phyloP scores from a whole-genome alignment of 2,329 filamentous ascomycete species.

The Colletotrichum sp. region DNA sequence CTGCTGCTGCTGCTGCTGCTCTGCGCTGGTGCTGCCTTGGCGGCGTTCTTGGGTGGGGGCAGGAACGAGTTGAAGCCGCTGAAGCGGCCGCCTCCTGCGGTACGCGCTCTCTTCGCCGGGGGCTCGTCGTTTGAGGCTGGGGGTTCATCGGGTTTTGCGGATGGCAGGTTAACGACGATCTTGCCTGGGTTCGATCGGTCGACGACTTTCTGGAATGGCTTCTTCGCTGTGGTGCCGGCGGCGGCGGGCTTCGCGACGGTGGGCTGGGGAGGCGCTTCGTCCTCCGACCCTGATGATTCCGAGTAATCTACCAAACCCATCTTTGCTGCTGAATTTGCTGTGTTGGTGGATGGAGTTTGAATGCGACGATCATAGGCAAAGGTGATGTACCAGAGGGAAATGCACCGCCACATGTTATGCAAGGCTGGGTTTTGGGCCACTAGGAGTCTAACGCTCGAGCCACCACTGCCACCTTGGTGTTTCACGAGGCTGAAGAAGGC shows the following conservation, averaged over 20 bases:
- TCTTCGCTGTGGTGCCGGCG: conserved; percentile 42
- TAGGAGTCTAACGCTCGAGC: neutral
- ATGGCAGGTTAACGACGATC: conserved; percentile 80
- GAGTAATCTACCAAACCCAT: conserved; percentile 88
- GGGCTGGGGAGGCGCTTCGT: conserved; percentile 32
- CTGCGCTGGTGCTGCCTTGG: conserved; percentile 36
- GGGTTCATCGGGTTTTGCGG: conserved; percentile 40
- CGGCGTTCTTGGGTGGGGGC: conserved; percentile 76
- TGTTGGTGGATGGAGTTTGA: neutral
- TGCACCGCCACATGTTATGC: conserved; percentile 7
- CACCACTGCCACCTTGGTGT: conserved; percentile 3
- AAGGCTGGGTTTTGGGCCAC: conserved; percentile 2
- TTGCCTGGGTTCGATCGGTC: conserved; percentile 82
- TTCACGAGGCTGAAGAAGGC: conserved; percentile 24
- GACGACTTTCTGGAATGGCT: conserved; percentile 79
- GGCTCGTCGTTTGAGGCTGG: conserved; percentile 53
- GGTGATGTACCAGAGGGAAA: conserved; percentile 5
- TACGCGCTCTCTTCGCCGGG: conserved; percentile 74
- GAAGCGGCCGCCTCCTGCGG: conserved; percentile 62
- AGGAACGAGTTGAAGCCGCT: conserved; percentile 86
- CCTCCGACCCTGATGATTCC: conserved; percentile 75
- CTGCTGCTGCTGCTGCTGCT: conserved; percentile 30
- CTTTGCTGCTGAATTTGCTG: conserved; percentile 17
- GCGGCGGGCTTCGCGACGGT: conserved; percentile 32
- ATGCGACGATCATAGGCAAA: neutral